These are phyloP conservation scores for Cynara cardunculus DNA, from an alignment of 129 eudicot genomes.

Conservation along the genomic window DNA sequence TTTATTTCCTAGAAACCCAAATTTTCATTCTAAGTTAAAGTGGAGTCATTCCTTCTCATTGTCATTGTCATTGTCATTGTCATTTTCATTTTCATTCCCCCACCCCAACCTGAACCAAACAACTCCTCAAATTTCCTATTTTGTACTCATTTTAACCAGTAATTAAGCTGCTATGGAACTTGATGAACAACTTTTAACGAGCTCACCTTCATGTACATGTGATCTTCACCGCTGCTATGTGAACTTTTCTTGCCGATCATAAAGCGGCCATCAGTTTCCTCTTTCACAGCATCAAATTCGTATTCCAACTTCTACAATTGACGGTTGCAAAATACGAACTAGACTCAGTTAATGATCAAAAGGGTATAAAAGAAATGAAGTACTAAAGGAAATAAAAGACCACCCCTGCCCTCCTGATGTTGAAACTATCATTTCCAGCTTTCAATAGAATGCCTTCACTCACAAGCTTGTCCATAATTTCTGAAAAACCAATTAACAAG, in stretches of 20 bases:
- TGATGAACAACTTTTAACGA: neutral
- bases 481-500: constrained; percentile 35
- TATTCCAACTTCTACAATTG: constrained; percentile 55
- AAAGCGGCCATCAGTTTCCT: constrained; percentile 55
- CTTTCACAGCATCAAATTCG: constrained; percentile 92
- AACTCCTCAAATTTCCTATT: too few species aligned
- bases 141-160: too few species aligned
- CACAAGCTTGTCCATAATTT: constrained; percentile 78
- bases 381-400: constrained; percentile 8
- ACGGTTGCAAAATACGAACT: neutral
- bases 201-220: constrained; percentile 85
- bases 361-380: neutral
- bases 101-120: too few species aligned
- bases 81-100: too few species aligned
- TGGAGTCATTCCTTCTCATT: too few species aligned
- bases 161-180: neutral
- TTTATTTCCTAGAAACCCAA: too few species aligned
- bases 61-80: too few species aligned
- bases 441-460: constrained; percentile 54
- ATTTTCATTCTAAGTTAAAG: too few species aligned
- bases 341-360: constrained; percentile 15
- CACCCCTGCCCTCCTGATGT: constrained; percentile 63
- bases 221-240: constrained; percentile 40
- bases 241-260: constrained; percentile 33
- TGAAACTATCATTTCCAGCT: constrained; percentile 47